Evolutionary conservation across 257 asterid genomes (phyloP).

Genomic region (Plantago major): DNA sequence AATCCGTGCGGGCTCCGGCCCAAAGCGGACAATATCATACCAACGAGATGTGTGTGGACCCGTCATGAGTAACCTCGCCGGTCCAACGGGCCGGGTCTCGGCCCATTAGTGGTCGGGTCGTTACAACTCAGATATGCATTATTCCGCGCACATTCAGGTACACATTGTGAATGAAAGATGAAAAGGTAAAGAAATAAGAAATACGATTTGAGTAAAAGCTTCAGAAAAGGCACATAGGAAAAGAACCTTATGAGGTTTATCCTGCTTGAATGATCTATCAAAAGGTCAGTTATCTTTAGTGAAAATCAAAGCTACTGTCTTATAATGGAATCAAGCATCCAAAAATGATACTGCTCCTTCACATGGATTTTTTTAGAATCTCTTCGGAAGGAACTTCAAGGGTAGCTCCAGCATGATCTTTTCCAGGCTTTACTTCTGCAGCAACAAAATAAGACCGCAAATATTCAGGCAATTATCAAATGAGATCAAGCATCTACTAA

Average conservation of each 20-base stretch:
- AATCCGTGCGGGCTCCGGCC: too few species aligned
- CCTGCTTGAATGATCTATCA: not conserved
- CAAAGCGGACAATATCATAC: too few species aligned
- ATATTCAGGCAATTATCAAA: not conserved
- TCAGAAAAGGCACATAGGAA: conserved; percentile 1
- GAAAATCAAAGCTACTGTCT: too few species aligned
- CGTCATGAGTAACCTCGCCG: too few species aligned
- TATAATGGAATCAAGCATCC: not conserved
- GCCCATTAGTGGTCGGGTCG: too few species aligned
- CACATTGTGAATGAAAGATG: not conserved
- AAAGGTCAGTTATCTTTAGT: too few species aligned
- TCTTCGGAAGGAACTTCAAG: conserved; percentile 85
- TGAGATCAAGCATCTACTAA: not conserved
- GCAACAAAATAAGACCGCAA: conserved; percentile 10
- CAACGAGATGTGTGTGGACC: too few species aligned
- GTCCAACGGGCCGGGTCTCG: too few species aligned
- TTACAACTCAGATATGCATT: conserved; percentile 2
- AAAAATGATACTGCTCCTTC: conserved; percentile 2
- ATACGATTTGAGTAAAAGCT: not conserved
- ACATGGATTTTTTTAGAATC: conserved; percentile 47
- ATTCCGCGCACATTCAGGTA: not conserved
- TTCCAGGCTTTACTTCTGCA: conserved; percentile 79
- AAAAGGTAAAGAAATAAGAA: not conserved
- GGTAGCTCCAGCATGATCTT: conserved; percentile 77
- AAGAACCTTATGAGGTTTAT: not conserved